Percentiles rank a stretch among this genome's conserved stretches.
phyloP scores from a whole-genome alignment of 495 filamentous ascomycete species.

The Thermothielavioides terrestris region DNA sequence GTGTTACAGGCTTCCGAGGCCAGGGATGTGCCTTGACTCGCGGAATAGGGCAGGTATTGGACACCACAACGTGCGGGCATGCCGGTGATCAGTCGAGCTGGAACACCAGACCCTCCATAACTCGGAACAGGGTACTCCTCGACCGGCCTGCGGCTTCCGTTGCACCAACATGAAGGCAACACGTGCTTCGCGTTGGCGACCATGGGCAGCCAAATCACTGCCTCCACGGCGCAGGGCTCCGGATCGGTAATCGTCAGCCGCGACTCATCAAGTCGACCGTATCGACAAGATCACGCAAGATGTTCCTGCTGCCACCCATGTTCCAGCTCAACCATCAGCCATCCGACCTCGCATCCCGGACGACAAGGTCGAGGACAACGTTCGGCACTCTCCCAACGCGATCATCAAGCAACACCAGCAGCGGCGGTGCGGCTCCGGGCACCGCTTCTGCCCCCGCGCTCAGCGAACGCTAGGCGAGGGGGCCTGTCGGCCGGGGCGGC shows the following conservation, averaged over 20 bases:
- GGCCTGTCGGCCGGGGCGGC: no score
- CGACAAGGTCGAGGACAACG: not conserved
- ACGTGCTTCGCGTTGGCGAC: not conserved
- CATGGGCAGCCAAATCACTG: not conserved
- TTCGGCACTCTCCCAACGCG: not conserved
- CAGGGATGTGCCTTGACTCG: not conserved
- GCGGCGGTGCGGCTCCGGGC: not conserved
- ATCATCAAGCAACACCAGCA: not conserved
- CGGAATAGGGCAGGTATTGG: not conserved
- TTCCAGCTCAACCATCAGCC: constrained; percentile 4
- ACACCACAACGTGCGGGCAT: constrained; percentile 18
- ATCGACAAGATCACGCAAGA: not conserved
- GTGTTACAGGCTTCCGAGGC: not conserved
- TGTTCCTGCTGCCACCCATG: not conserved
- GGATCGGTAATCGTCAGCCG: not conserved
- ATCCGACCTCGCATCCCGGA: not conserved
- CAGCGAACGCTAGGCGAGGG: no score
- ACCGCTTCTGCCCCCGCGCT: not conserved
- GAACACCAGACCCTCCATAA: not conserved
- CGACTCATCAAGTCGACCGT: not conserved
- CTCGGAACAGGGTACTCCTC: constrained; percentile 20
- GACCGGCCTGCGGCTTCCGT: constrained; percentile 8
- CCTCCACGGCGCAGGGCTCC: not conserved
- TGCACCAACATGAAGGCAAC: constrained; percentile 1
- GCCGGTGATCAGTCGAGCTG: not conserved